phyloP scores from a whole-genome alignment of 225 moss, liverwort and hornwort genomes.

The Anthoceros angustus region DNA sequence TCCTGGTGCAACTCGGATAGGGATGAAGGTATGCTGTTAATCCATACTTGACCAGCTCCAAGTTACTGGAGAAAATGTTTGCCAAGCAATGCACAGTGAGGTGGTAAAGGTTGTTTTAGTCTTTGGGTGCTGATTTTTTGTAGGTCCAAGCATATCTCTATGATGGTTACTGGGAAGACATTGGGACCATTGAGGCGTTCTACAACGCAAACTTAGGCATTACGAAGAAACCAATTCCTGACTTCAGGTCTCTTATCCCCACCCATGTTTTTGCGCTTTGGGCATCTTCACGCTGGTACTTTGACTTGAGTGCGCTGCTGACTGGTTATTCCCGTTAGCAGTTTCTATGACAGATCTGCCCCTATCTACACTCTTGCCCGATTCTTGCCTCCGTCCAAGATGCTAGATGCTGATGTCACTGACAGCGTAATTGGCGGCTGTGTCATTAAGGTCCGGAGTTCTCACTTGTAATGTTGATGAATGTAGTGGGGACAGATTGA shows the following conservation, averaged over 20 bases:
- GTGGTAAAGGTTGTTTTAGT: too few species aligned
- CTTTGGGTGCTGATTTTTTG: background rate
- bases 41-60: background rate
- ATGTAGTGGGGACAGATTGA: too few species aligned
- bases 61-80: too few species aligned
- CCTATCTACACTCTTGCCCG: constrained; percentile 98
- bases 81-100: too few species aligned
- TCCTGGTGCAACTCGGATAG: constrained; percentile 75
- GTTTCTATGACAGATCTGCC: constrained; percentile 88
- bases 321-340: constrained; percentile 4
- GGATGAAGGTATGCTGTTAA: constrained; percentile 45
- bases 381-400: constrained; percentile 89
- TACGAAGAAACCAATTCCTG: constrained; percentile 89
- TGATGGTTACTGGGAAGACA: constrained; percentile 99
- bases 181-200: constrained; percentile 96
- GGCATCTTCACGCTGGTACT: background rate
- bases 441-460: constrained; percentile 40
- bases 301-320: background rate
- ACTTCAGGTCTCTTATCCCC: constrained; percentile 39
- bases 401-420: constrained; percentile 86
- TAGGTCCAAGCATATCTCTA: constrained; percentile 81
- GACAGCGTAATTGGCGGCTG: constrained; percentile 98
- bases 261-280: background rate
- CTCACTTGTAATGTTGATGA: too few species aligned
- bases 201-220: constrained; percentile 95